These are phyloP conservation scores for Tulasnella sp. DNA, from an alignment of 768 basidiomycete species.

Conservation along the genomic window DNA sequence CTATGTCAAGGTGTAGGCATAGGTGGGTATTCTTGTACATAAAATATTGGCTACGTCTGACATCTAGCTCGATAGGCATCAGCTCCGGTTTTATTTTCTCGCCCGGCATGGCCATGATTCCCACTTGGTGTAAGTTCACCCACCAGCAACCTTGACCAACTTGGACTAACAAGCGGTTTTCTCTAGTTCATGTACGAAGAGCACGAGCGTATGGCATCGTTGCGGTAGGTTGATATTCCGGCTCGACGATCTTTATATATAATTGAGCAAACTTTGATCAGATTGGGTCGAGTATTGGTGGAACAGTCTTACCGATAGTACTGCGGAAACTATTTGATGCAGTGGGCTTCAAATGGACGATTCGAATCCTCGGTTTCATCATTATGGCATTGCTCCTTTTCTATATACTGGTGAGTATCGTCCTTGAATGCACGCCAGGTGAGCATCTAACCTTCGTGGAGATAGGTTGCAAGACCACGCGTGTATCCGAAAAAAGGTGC, in stretches of 20 bases:
- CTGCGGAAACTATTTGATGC: conserved; percentile 14
- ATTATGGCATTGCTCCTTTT: conserved; percentile 38
- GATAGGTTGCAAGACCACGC: conserved; percentile 2
- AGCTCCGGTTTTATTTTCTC: conserved; percentile 10
- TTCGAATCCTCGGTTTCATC: conserved; percentile 57
- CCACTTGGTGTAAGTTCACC: conserved; percentile 7
- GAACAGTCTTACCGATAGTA: conserved; percentile 17
- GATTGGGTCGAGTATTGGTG: conserved; percentile 10
- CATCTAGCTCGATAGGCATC: neutral
- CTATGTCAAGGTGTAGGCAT: conserved; percentile 13
- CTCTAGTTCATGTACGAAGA: conserved; percentile 27
- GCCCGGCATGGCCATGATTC: conserved; percentile 1
- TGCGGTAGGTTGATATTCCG: conserved; percentile 30
- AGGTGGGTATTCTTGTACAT: neutral
- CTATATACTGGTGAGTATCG: conserved; percentile 37
- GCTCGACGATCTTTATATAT: neutral
- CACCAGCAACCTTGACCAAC: neutral
- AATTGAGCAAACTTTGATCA: neutral
- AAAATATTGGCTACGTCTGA: neutral
- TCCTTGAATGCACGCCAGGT: conserved; percentile 8
- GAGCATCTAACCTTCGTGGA: neutral
- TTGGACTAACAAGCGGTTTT: neutral
- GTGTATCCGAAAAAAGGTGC: conserved; percentile 34
- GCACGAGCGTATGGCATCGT: conserved; percentile 47
- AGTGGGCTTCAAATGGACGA: conserved; percentile 24